These are phyloP conservation scores for Rhodotorula sp. DNA, from an alignment of 1,284 basidiomycete species.

Conservation along the genomic window DNA sequence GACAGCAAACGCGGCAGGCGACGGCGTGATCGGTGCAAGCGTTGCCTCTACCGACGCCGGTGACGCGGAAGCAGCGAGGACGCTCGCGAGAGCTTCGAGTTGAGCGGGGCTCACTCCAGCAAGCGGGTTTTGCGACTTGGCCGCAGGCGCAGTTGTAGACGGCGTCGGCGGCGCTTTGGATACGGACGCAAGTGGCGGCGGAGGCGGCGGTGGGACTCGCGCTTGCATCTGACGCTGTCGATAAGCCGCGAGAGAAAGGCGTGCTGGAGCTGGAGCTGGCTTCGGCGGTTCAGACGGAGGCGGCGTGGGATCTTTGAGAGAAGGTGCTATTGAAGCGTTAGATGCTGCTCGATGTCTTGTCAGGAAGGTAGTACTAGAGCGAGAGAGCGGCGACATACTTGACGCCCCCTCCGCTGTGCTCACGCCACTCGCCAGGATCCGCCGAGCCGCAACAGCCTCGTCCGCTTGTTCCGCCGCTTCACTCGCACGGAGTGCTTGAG, in stretches of 20 bases:
- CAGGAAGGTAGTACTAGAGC: not conserved
- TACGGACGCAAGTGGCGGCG: not conserved
- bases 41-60: not conserved
- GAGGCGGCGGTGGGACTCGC: not conserved
- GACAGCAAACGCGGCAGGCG: not conserved
- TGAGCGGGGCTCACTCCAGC: constrained; percentile 8
- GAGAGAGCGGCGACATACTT: not conserved
- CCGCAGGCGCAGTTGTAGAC: not conserved
- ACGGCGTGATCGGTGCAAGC: not conserved
- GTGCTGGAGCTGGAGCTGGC: constrained; percentile 23
- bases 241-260: constrained; percentile 42
- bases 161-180: not conserved
- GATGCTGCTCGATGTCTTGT: not conserved
- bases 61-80: not conserved
- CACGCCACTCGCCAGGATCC: not conserved
- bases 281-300: constrained; percentile 22
- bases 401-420: not conserved
- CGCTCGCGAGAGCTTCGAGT: constrained; percentile 9
- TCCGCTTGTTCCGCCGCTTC: not conserved
- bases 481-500: too few species aligned
- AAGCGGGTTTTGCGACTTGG: not conserved
- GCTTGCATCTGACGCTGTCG: constrained; percentile 31
- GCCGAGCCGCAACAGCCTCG: too few species aligned
- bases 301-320: constrained; percentile 5
- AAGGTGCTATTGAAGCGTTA: not conserved